A percentile compares a stretch with the other conserved stretches of the same genome.
These are phyloP conservation scores for Perkinsus olseni DNA, from an alignment of 169 alveolate genomes.

Conservation along the genomic window DNA sequence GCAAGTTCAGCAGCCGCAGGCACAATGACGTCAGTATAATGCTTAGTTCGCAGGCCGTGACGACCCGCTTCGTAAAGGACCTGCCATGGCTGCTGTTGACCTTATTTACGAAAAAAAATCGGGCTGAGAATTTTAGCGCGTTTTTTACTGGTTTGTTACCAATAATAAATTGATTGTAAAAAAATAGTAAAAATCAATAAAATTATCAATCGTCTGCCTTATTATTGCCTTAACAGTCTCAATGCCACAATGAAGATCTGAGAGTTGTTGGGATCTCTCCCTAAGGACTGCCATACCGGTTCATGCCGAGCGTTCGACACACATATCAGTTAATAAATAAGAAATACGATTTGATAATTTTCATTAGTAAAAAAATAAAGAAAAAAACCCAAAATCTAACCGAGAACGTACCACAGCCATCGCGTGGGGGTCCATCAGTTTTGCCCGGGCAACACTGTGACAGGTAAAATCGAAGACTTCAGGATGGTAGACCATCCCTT, in stretches of 20 bases:
- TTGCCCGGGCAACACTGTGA: not conserved
- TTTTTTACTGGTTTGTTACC: no score
- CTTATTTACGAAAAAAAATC: not conserved
- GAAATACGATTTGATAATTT: not conserved
- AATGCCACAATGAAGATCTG: no score
- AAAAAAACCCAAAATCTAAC: no score
- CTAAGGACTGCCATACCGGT: no score
- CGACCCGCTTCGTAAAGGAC: not conserved
- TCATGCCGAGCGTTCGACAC: no score
- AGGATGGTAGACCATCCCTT: not conserved
- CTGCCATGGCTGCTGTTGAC: not conserved
- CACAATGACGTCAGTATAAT: not conserved
- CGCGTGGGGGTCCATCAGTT: not conserved
- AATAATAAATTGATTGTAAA: no score
- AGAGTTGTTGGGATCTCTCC: no score
- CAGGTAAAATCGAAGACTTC: not conserved
- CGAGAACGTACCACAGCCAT: not conserved
- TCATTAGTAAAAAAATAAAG: no score
- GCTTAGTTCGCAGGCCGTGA: not conserved
- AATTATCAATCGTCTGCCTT: no score
- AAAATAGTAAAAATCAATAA: no score
- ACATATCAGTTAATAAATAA: no score
- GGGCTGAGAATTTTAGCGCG: not conserved
- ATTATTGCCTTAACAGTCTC: no score
- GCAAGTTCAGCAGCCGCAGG: not conserved